Base-by-base conservation (phyloP, 805 yeast genomes). In the Nakazawaea sp. region DNA sequence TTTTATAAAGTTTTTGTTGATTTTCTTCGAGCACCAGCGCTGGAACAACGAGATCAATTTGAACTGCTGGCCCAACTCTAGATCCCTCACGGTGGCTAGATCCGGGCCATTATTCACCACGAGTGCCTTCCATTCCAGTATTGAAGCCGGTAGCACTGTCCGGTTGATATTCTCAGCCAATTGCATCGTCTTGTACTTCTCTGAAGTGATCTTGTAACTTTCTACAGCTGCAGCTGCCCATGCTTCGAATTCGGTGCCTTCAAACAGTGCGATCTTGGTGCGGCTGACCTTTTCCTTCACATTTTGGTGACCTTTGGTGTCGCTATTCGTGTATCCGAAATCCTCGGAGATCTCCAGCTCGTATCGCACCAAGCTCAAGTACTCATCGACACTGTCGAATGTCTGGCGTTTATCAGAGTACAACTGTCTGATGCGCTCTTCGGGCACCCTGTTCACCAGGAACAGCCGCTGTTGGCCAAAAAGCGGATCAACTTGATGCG, bases 41-140 rank as follows among this genome's bases (percentile, higher is more conserved):
- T 62, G 56, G 33, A 55, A 56, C 46, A 68, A 68, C n/a, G 62
- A 62, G 7, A 64, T 37, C 31, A 69, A 48, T 32, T 63, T 55
- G 30, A 68, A 48, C 15, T 52, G 48, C 29, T 54, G 52, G 4
- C 44, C 47, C 29, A 64, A 68, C 30, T 58, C 63, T n/a, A 70
- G 36, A 2, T 58, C 54, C 2, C 51, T 50, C 16, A 66, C 30
- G 9, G 58, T 39, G 5, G 46, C 52, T 5, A 43, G 35, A 9
- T 56, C 49, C 4, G 73, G 71, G 7, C 45, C 44, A 15, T 56
- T 53, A 13, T 55, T 49, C 36, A 57, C 53, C 2, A 68, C 49
- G 38, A 57, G 62, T 7, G 47, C 46, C 39, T 67, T 66, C 78
- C 78, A 71, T 12, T 59, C 52, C 27, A 60, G 55, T 16, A 56